Evolutionary conservation across 352 stramenopile genomes (phyloP), one percentile per base, ranked within the genome.

Genomic region (Phytophthora pluvialis): DNA sequence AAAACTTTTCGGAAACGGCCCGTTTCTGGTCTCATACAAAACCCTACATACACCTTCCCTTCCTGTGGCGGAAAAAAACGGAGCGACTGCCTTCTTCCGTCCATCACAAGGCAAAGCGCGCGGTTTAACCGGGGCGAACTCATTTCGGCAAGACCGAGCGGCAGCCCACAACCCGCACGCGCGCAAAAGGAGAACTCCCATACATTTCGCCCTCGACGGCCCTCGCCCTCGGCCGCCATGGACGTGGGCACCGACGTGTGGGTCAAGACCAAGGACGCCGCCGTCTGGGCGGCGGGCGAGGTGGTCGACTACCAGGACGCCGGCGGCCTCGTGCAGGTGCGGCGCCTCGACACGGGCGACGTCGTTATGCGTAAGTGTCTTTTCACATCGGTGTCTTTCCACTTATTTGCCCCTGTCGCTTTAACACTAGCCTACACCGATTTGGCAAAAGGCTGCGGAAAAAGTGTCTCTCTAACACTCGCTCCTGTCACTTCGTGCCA

Each of bases 161-260:
- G 54, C n/a, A 38, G 60, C 44, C 18, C 50, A 45, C 38, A 68
- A 53, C 50, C 42, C 52, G 51, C 53, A 43, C 15, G n/a, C 15
- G 40, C 40, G 16, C 18, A 46, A 45, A 45, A 6, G 33, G 26
- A 53, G 42, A 49, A 60, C 26, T 40, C 51, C 33, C 53, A 42
- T 44, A n/a, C 9, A 56, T 4, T 58, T 26, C 11, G 39, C 18
- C 46, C 36, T 25, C 3, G 4, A 50, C 28, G 42, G 18, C 43
- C 33, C 8, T 42, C 28, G 53, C 43, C 26, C 13, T 46, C 32
- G 55, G 39, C 53, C 58, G 50, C 46, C 42, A 96, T 96, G 88
- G 88, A 96, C 60, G 68, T 91, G 46, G 88, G 86, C 70, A 93
- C 83, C 6, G 74, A 90, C 43, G 88, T 96, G 36, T 96, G 88